These are phyloP conservation scores for Daedaleopsis nitida DNA, from an alignment of 768 basidiomycete species.

Conservation along the genomic window DNA sequence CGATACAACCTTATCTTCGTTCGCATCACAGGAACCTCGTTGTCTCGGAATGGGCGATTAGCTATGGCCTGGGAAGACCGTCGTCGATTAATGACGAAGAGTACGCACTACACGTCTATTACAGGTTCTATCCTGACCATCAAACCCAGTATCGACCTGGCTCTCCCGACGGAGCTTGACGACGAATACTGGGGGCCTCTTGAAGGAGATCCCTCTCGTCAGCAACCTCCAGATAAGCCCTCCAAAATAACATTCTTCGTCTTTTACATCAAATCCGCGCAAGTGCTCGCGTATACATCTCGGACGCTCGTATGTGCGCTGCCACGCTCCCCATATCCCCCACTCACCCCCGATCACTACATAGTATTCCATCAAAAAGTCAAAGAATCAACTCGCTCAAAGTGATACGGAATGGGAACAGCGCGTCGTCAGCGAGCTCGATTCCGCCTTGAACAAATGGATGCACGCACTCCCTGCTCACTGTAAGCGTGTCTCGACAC, in stretches of 20 bases:
- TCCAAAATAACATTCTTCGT: constrained; percentile 56
- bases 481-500: constrained; percentile 30
- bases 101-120: constrained; percentile 30
- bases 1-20: not conserved
- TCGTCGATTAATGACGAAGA: constrained; percentile 72
- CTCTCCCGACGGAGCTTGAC: constrained; percentile 64
- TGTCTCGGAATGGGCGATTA: constrained; percentile 33
- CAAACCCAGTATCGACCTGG: constrained; percentile 54
- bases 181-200: constrained; percentile 66
- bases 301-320: constrained; percentile 55
- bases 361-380: constrained; percentile 75
- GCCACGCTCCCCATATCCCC: not conserved
- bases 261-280: constrained; percentile 54
- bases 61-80: constrained; percentile 63
- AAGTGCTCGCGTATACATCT: constrained; percentile 62
- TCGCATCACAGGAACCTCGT: constrained; percentile 11
- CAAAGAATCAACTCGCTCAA: constrained; percentile 53
- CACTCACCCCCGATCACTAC: not conserved
- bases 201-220: constrained; percentile 51
- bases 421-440: constrained; percentile 68
- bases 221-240: constrained; percentile 64
- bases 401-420: constrained; percentile 60
- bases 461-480: constrained; percentile 68
- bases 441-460: constrained; percentile 80
- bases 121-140: not conserved